Base-by-base conservation (phyloP, 768 basidiomycete genomes). In the Amanita rubescens region DNA sequence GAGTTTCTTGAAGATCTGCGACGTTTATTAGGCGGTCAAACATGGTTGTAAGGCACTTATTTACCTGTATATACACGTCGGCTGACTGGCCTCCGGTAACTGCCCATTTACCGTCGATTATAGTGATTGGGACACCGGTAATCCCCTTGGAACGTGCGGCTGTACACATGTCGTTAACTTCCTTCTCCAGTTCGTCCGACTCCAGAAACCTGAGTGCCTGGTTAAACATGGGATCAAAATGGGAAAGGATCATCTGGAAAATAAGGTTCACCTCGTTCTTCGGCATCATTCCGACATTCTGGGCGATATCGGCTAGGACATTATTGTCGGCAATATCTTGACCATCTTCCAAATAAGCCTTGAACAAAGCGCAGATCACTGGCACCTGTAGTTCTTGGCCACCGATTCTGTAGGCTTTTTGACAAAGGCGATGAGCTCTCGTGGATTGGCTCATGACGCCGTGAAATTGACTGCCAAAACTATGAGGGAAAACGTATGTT, bases 31-130 rank as follows among this genome's bases (percentile, higher is more conserved):
- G 15, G 48, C 35, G 11, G 17, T 32, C 22, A 27, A 39, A n/a
- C 17, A 12, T 48, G 22, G 44, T 51, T 35, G 5, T 46, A 27
- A 32, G 44, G 35, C 15, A 45, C 33, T 4, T 15, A 60, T 75
- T 60, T 55, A 84, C 87, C 74, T 84, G 80, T 30, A 83, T 69
- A 61, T 80, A 90, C 2, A 83, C 81, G 38, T 87, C 86, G 41
- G 82, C 75, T 3, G 79, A 78, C 66, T 90, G 88, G 9, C 82
- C 83, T 8, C 88, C 88, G 47, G 78, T 82, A 24, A 90, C 76
- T 5, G 82, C 86, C 83, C 85, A 91, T 62, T 83, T 84, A 11
- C 80, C 78, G 63, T 90, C 82, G 59, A 91, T 84, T 60, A 91
- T 79, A 24, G 81, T 84, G 71, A 89, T 80, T 7, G 90, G 90